These are phyloP conservation scores for Paraphaeosphaeria sporulosa DNA, from an alignment of 2,329 filamentous ascomycete genomes.

Conservation along the genomic window DNA sequence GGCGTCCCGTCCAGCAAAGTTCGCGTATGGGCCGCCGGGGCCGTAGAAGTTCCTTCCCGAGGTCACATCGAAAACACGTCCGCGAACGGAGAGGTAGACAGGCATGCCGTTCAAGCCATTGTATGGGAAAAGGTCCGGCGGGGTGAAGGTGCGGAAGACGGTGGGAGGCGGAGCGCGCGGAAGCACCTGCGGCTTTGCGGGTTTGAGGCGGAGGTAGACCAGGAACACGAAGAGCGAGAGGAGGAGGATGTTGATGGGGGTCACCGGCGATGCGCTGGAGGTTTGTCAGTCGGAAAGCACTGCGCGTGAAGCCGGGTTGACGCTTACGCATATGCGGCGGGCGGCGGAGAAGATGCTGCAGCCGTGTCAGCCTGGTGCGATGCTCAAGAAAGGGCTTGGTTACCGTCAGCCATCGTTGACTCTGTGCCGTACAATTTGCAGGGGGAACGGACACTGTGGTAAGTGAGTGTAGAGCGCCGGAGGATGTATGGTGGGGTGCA, in stretches of 20 bases:
- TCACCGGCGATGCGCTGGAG: conserved; percentile 61
- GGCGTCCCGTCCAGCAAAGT: conserved; percentile 94
- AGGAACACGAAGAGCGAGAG: conserved; percentile 65
- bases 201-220: conserved; percentile 66
- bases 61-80: conserved; percentile 89
- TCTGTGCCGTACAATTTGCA: conserved; percentile 1
- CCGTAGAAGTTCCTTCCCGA: conserved; percentile 93
- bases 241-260: conserved; percentile 69
- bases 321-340: conserved; percentile 54
- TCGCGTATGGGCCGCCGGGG: conserved; percentile 91
- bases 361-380: conserved; percentile 43
- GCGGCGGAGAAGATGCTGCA: conserved; percentile 68
- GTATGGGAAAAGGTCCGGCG: conserved; percentile 81
- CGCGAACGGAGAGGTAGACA: conserved; percentile 90
- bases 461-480: not conserved
- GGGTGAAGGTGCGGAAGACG: conserved; percentile 86
- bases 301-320: not conserved
- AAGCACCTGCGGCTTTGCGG: conserved; percentile 59
- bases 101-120: conserved; percentile 77
- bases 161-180: conserved; percentile 71
- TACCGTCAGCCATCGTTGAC: conserved; percentile 38
- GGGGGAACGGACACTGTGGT: not conserved
- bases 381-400: not conserved
- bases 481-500: conserved; percentile 9
- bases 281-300: conserved; percentile 9